These are phyloP conservation scores for Coelastrella sp. DNA, from an alignment of 139 green algal species.

Conservation along the genomic window DNA sequence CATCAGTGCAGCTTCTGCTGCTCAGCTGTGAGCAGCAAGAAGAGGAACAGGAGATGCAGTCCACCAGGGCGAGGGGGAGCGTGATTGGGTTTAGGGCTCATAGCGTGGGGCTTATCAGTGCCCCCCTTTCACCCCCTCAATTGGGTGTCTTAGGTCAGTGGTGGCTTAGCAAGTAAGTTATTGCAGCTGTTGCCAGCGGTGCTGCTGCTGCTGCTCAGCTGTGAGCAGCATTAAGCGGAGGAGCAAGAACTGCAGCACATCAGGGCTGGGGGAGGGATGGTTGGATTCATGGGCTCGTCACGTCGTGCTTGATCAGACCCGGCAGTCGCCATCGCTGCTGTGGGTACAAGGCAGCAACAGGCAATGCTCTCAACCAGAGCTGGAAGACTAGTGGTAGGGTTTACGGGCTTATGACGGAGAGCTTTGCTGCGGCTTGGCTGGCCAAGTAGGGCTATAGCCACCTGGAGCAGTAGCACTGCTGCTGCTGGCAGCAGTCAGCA, in stretches of 20 bases:
- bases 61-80: neutral
- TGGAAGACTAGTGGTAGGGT: neutral
- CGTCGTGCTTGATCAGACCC: too few species aligned
- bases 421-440: too few species aligned
- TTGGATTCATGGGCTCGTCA: conserved; percentile 23
- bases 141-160: too few species aligned
- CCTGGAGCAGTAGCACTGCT: too few species aligned
- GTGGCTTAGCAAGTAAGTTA: too few species aligned
- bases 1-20: too few species aligned
- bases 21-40: neutral
- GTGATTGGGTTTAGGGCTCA: conserved; percentile 29
- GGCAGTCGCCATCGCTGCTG: too few species aligned
- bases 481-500: too few species aligned
- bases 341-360: neutral
- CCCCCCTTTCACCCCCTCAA: too few species aligned
- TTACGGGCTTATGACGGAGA: conserved; percentile 15
- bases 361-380: neutral
- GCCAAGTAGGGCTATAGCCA: too few species aligned
- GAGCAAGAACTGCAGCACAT: neutral
- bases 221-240: neutral
- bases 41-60: conserved; percentile 9
- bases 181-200: too few species aligned
- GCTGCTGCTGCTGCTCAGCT: too few species aligned
- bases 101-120: neutral
- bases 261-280: neutral